A percentile compares a stretch with the other conserved stretches of the same genome.
Conservation (phyloP, 2,329 filamentous ascomycete genomes). For the Fusarium coffeatum region DNA sequence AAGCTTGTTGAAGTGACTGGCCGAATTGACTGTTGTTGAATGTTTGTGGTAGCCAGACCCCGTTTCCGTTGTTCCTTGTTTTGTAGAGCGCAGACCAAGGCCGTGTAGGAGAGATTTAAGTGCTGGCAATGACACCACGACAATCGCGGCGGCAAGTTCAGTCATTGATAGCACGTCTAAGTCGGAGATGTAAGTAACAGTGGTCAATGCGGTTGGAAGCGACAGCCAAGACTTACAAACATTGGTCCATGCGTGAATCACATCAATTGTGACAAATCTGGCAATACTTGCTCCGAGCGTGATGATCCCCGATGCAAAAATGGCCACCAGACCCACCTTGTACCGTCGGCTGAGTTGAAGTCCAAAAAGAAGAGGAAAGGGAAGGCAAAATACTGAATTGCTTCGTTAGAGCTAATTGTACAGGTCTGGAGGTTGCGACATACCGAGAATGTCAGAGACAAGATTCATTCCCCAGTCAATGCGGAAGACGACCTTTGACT, state of each 20-base stretch:
- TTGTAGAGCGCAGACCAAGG: constrained; percentile 27
- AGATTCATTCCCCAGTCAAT: constrained; percentile 49
- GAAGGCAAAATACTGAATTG: constrained; percentile 23
- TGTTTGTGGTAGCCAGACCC: constrained; percentile 36
- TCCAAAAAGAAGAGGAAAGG: constrained; percentile 32
- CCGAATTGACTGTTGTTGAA: not conserved
- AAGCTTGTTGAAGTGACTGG: constrained; percentile 38
- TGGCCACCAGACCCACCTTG: constrained; percentile 28
- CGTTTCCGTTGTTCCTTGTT: constrained; percentile 25
- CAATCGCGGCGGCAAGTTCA: constrained; percentile 34
- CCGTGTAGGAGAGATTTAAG: constrained; percentile 38
- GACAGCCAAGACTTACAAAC: constrained; percentile 30
- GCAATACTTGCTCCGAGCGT: constrained; percentile 36
- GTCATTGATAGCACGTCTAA: constrained; percentile 40
- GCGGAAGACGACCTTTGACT: constrained; percentile 44
- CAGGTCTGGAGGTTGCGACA: not conserved
- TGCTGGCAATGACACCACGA: constrained; percentile 37
- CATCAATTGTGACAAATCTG: constrained; percentile 36
- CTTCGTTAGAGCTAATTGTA: not conserved
- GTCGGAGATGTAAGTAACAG: not conserved
- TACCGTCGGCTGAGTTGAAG: constrained; percentile 34
- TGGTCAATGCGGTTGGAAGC: not conserved
- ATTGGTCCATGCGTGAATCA: constrained; percentile 42
- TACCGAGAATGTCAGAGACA: constrained; percentile 32
- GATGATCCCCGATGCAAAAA: constrained; percentile 36